Evolutionary conservation across 2,329 filamentous ascomycete genomes (phyloP).

Genomic region (Pseudogymnoascus sp.): DNA sequence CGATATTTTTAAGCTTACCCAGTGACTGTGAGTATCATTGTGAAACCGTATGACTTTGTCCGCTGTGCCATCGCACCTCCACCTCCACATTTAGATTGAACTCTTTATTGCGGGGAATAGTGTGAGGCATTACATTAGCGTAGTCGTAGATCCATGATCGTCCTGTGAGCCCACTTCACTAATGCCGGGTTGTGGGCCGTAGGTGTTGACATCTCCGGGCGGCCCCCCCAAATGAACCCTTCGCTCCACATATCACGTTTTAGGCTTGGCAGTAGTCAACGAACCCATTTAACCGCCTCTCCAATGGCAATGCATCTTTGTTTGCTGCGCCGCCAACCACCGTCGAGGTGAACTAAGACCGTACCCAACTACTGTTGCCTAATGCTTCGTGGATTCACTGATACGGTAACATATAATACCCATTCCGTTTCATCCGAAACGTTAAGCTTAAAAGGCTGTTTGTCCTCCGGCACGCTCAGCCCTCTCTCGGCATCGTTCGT

Average conservation of each 20-base stretch:
- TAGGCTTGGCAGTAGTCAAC: background rate
- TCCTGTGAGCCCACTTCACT: no score
- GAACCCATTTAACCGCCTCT: background rate
- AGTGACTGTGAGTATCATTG: no score
- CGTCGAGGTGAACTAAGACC: background rate
- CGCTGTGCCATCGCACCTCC: no score
- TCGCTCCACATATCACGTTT: background rate
- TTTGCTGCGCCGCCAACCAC: background rate
- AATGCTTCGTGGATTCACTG: background rate
- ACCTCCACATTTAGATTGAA: no score
- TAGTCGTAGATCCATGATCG: no score
- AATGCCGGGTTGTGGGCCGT: no score
- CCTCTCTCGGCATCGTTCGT: background rate
- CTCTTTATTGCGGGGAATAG: no score
- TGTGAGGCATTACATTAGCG: no score
- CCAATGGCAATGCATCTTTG: background rate
- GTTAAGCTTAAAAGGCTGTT: background rate
- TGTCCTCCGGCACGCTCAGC: background rate
- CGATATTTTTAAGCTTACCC: no score
- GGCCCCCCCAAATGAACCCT: background rate
- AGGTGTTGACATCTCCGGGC: no score
- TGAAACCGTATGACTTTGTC: no score
- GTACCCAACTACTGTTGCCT: background rate
- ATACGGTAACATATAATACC: background rate
- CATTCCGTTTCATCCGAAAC: background rate